A percentile compares a stretch with the other conserved stretches of the same genome.
Conservation (phyloP, 2,329 filamentous ascomycete genomes). For the Diaporthe sp. region DNA sequence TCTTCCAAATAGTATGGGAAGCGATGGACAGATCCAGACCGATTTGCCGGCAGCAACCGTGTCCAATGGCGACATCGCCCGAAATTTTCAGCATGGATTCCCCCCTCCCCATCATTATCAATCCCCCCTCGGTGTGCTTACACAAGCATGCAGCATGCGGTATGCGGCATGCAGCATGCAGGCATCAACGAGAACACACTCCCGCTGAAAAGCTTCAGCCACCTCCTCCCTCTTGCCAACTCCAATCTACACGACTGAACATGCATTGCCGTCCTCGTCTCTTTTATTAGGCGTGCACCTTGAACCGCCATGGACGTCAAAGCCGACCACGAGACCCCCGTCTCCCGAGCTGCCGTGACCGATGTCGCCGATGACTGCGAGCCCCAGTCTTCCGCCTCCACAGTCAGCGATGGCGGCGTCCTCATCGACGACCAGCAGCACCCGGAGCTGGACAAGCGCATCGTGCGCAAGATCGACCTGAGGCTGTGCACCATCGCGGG, state of each 20-base stretch:
- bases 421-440: conserved; percentile 38
- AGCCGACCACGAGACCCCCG: background rate
- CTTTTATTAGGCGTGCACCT: background rate
- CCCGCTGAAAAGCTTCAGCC: background rate
- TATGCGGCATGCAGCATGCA: background rate
- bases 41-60: conserved; percentile 1
- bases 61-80: conserved; percentile 21
- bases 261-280: background rate
- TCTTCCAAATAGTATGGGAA: too few species aligned
- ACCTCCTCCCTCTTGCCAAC: background rate
- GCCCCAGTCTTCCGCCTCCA: background rate
- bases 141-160: conserved; percentile 13
- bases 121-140: conserved; percentile 11
- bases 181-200: background rate
- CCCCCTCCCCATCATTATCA: conserved; percentile 2
- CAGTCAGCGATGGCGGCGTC: conserved; percentile 31
- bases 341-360: background rate
- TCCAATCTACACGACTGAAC: background rate
- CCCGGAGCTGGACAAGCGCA: conserved; percentile 51
- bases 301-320: conserved; percentile 20
- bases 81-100: conserved; percentile 21
- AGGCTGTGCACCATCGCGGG: conserved; percentile 77
- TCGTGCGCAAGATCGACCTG: conserved; percentile 73
- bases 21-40: background rate
- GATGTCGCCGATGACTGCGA: background rate